Conservation (phyloP, 2,329 filamentous ascomycete genomes). For the Metarhizium guizhouense region DNA sequence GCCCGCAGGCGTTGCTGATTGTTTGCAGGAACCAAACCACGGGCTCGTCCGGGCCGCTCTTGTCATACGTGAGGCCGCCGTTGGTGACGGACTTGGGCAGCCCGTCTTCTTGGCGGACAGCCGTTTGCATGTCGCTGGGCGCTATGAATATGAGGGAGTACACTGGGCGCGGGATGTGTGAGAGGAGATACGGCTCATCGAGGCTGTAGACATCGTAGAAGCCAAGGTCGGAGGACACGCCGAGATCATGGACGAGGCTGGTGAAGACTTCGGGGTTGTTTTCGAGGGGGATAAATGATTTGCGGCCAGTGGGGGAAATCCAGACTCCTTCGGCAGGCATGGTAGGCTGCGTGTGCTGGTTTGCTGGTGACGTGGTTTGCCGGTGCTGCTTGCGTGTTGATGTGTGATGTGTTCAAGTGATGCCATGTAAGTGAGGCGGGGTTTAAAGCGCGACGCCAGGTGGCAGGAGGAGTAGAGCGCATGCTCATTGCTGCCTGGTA, state of each 20-base stretch:
- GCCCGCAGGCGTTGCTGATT: conserved; percentile 72
- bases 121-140: conserved; percentile 45
- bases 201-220: conserved; percentile 82
- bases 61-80: conserved; percentile 21
- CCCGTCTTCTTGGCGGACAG: conserved; percentile 22
- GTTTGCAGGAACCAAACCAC: conserved; percentile 82
- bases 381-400: neutral
- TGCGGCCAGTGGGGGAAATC: conserved; percentile 20
- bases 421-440: neutral
- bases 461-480: too few relatives aligned
- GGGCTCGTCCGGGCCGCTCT: conserved; percentile 41
- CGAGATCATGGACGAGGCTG: conserved; percentile 59
- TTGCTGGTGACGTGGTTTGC: neutral
- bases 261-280: conserved; percentile 74
- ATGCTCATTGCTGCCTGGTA: too few relatives aligned
- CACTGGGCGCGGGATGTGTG: conserved; percentile 62
- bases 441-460: too few relatives aligned
- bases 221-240: conserved; percentile 55
- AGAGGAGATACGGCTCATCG: conserved; percentile 66
- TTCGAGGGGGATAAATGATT: conserved; percentile 33
- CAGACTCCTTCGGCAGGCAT: conserved; percentile 23
- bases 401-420: neutral
- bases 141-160: conserved; percentile 75
- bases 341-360: neutral
- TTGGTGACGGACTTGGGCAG: conserved; percentile 10